Conservation (phyloP, 2,329 filamentous ascomycete species). For the Ophiostoma piceae region DNA sequence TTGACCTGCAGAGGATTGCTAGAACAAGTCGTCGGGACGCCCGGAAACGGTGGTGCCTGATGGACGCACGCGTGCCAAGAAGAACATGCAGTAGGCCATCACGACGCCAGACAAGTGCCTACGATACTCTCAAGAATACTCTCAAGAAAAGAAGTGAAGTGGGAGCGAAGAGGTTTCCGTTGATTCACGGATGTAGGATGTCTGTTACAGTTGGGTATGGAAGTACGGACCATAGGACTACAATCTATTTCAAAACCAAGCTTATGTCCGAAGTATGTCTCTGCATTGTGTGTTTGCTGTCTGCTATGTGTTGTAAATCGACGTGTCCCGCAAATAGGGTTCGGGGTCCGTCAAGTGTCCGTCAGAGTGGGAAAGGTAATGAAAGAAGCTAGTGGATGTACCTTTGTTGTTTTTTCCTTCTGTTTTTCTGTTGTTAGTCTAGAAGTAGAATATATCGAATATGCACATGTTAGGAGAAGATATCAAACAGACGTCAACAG, state of each 20-base stretch:
- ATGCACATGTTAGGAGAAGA: background rate
- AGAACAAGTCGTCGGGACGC: background rate
- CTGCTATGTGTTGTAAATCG: background rate
- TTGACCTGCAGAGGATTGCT: background rate
- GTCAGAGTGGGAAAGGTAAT: constrained; percentile 5
- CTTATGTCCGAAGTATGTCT: background rate
- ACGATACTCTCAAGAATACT: no score
- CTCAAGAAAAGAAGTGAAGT: background rate
- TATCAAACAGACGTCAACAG: background rate
- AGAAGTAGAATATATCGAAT: background rate
- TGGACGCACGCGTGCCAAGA: background rate
- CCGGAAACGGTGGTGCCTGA: background rate
- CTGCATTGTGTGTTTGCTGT: background rate
- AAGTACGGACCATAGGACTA: background rate
- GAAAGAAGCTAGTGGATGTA: background rate
- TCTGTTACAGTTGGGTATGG: background rate
- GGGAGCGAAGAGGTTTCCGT: background rate
- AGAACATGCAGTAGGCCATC: no score
- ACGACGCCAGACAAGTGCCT: no score
- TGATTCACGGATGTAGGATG: background rate
- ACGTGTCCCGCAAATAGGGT: background rate
- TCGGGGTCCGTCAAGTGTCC: constrained; percentile 18
- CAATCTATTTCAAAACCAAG: background rate
- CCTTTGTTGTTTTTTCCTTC: background rate
- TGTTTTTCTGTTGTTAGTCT: background rate